Evolutionary conservation across 257 asterid genomes (phyloP).

Genomic region (Handroanthus guayacan): DNA sequence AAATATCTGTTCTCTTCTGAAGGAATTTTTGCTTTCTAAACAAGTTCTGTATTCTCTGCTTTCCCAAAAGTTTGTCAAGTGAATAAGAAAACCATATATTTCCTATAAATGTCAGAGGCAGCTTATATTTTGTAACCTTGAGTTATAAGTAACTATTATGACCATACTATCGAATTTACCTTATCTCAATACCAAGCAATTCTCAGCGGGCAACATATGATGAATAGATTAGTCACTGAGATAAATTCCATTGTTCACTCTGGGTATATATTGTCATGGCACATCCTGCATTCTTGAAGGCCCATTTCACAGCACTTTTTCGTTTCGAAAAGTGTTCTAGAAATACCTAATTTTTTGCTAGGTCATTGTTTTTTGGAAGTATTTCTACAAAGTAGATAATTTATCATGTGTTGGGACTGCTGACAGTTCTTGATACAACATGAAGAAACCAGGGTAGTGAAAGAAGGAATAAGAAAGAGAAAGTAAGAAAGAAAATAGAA

Average conservation of each 20-base stretch:
- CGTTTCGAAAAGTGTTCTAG: not conserved
- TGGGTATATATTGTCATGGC: not conserved
- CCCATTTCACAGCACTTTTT: not conserved
- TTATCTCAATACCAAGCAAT: constrained; percentile 1
- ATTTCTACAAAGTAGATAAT: constrained; percentile 9
- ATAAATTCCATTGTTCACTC: not conserved
- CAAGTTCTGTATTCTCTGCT: not conserved
- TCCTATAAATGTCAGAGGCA: not conserved
- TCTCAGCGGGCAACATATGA: not conserved
- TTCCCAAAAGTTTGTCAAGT: not conserved
- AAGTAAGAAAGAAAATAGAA: not conserved
- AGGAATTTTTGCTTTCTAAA: not conserved
- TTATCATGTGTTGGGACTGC: not conserved
- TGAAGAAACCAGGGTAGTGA: not conserved
- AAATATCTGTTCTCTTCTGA: not conserved
- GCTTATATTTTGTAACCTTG: not conserved
- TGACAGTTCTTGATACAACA: not conserved
- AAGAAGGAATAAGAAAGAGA: not conserved
- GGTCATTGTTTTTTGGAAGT: not conserved
- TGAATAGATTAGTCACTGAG: constrained; percentile 6
- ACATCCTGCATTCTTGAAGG: not conserved
- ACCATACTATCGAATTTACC: not conserved
- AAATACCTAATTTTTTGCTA: not conserved
- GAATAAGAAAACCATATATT: not conserved
- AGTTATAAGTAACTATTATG: not conserved